Percentiles rank a stretch among this genome's conserved stretches.
Evolutionary conservation across 1,284 basidiomycete genomes (phyloP).

Genomic region (Ganoderma leucocontextum): DNA sequence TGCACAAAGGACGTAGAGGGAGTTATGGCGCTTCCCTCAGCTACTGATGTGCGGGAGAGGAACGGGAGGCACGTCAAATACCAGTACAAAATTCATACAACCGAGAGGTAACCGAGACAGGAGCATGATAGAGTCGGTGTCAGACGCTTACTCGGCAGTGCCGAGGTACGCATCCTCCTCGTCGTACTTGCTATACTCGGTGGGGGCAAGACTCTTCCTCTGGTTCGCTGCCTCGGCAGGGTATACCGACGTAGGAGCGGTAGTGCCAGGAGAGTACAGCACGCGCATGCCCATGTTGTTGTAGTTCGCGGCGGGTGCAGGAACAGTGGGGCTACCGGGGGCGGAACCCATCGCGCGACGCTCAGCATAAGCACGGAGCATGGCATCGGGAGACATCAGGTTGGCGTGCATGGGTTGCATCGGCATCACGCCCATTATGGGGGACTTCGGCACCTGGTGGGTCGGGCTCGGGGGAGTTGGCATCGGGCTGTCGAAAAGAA

Average conservation of each 20-base stretch:
- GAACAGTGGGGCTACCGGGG: slow-evolving; percentile 33
- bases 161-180: slow-evolving; percentile 43
- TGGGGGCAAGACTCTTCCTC: slow-evolving; percentile 45
- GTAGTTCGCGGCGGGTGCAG: slow-evolving; percentile 40
- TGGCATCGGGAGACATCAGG: slow-evolving; percentile 73
- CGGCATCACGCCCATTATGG: slow-evolving; percentile 52
- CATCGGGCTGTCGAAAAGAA: slow-evolving; percentile 47
- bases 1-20: neutral
- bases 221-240: slow-evolving; percentile 17
- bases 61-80: neutral
- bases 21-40: neutral
- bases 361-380: slow-evolving; percentile 79
- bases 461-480: slow-evolving; percentile 45
- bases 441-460: slow-evolving; percentile 45
- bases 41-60: neutral
- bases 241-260: slow-evolving; percentile 27
- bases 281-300: slow-evolving; percentile 46
- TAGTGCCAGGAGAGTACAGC: slow-evolving; percentile 44
- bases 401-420: slow-evolving; percentile 54
- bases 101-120: slow-evolving; percentile 13
- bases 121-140: neutral
- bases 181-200: slow-evolving; percentile 42
- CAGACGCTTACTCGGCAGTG: slow-evolving; percentile 43
- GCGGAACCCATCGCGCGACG: slow-evolving; percentile 48
- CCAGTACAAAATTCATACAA: slow-evolving; percentile 30